Evolutionary conservation across 805 yeast genomes (phyloP), one percentile per base, ranked within the genome.

Genomic region (Cyberlindnera suaveolens): DNA sequence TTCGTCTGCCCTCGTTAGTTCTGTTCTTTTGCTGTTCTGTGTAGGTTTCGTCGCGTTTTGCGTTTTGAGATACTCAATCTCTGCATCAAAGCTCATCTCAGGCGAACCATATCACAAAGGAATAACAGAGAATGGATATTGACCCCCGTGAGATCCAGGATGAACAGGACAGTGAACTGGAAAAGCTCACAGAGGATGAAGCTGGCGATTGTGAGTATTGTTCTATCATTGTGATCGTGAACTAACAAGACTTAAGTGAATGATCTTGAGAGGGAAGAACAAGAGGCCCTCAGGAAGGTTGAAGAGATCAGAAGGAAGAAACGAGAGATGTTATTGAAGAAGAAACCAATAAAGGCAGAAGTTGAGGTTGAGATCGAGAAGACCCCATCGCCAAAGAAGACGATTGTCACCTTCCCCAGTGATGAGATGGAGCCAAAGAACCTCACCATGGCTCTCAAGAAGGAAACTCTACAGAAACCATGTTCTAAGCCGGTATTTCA

Each of bases 331-430:
- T 26, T 34, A 26, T 33, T 9, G 8, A 36, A 37, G 11, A 18
- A 30, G 18, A 20, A 30, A 9, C 23, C 31, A 13, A 36, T n/a
- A 17, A 14, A 15, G 34, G 6, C 19, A 27, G 14, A 30, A 23
- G 37, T n/a, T 6, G 38, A 45, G 17, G 16, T 27, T 3, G 44
- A 49, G 29, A 46, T 48, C 16, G 32, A 23, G 18, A 36, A 40
- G 26, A 48, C 52, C 1, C 52, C 52, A 4, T 48, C 49, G 5
- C 52, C 52, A n/a, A 35, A 34, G 38, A 46, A 40, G 31, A 5
- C 15, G 27, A 27, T 9, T 23, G 27, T 3, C 26, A 3, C 16
- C 31, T 16, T 27, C 37, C 11, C 6, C 17, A 20, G 27, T 19
- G 16, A 14, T n/a, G 31, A 31, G 3, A 13, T 43, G n/a, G 38